Evolutionary conservation across 2,329 filamentous ascomycete species (phyloP).

Genomic region (Colletotrichum destructivum): DNA sequence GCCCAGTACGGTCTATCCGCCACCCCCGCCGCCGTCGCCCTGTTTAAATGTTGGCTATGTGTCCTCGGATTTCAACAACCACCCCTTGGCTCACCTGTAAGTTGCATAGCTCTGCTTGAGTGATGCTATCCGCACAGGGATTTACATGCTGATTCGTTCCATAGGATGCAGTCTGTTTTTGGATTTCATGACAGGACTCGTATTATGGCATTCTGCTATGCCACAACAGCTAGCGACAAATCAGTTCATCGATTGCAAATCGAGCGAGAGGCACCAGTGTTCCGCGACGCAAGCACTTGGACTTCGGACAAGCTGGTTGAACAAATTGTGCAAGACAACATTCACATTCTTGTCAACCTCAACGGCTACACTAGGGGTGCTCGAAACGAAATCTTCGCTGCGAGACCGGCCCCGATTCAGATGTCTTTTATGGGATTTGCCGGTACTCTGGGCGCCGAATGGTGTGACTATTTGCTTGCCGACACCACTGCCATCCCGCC

Average conservation of each 20-base stretch:
- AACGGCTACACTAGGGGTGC: constrained; percentile 98
- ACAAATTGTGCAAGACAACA: constrained; percentile 88
- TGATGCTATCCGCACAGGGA: not conserved
- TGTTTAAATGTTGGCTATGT: constrained; percentile 95
- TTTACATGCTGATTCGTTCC: constrained; percentile 30
- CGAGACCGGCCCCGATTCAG: constrained; percentile 92
- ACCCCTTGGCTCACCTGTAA: constrained; percentile 91
- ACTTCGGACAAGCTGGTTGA: constrained; percentile 85
- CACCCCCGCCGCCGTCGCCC: constrained; percentile 85
- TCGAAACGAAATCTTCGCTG: constrained; percentile 97
- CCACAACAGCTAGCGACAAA: constrained; percentile 91
- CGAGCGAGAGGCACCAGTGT: constrained; percentile 91
- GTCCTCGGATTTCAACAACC: constrained; percentile 99
- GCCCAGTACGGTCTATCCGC: constrained; percentile 83
- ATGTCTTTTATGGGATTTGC: constrained; percentile 99
- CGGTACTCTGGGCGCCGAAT: constrained; percentile 94
- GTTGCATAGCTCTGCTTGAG: constrained; percentile 44
- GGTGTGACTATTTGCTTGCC: constrained; percentile 97
- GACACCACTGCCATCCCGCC: constrained; percentile 89
- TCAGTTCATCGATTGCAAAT: constrained; percentile 94
- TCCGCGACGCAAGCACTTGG: constrained; percentile 91
- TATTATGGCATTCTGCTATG: constrained; percentile 93
- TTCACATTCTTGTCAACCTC: constrained; percentile 97
- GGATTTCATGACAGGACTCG: constrained; percentile 83
- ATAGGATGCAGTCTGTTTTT: constrained; percentile 96